These are phyloP conservation scores for Psilocybe subaeruginosa DNA, from an alignment of 768 basidiomycete genomes.

Conservation along the genomic window DNA sequence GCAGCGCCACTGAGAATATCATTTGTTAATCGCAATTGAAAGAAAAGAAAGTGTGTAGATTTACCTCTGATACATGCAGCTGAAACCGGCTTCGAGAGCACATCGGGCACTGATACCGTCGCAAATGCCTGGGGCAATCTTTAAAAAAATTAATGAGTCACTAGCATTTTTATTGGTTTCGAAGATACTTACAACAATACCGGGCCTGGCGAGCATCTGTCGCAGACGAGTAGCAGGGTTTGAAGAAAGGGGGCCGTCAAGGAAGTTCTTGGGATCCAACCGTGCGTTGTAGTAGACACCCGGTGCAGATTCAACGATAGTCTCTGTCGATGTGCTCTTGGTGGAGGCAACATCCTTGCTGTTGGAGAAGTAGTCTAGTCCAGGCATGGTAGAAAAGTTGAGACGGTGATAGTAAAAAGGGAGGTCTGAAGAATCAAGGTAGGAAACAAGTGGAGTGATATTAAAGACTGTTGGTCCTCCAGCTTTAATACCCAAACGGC, in stretches of 20 bases:
- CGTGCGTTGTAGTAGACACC: slow-evolving; percentile 65
- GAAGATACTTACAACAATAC: slow-evolving; percentile 70
- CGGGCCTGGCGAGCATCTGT: slow-evolving; percentile 69
- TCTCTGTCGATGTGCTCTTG: slow-evolving; percentile 6
- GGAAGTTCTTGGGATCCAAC: slow-evolving; percentile 68
- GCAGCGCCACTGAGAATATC: slow-evolving; percentile 60
- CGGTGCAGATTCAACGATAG: slow-evolving; percentile 2
- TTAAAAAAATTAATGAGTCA: not conserved
- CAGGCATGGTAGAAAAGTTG: slow-evolving; percentile 23
- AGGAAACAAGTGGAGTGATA: not conserved
- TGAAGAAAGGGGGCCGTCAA: slow-evolving; percentile 67
- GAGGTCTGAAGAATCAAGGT: not conserved
- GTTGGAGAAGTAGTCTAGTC: slow-evolving; percentile 26
- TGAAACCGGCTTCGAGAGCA: slow-evolving; percentile 79
- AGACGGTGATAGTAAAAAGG: not conserved
- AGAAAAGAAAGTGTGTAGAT: slow-evolving; percentile 6
- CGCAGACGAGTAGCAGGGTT: slow-evolving; percentile 76
- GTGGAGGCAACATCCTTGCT: slow-evolving; percentile 6
- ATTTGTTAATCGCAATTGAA: not conserved
- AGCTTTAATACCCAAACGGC: not conserved
- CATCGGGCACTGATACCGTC: slow-evolving; percentile 82
- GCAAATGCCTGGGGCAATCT: slow-evolving; percentile 75
- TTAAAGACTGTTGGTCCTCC: not conserved
- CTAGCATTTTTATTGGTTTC: not conserved
- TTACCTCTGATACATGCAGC: slow-evolving; percentile 76